A percentile compares a stretch with the other conserved stretches of the same genome.
These are phyloP conservation scores for Pulveroboletus sp. DNA, from an alignment of 1,284 basidiomycete genomes.

Conservation along the genomic window DNA sequence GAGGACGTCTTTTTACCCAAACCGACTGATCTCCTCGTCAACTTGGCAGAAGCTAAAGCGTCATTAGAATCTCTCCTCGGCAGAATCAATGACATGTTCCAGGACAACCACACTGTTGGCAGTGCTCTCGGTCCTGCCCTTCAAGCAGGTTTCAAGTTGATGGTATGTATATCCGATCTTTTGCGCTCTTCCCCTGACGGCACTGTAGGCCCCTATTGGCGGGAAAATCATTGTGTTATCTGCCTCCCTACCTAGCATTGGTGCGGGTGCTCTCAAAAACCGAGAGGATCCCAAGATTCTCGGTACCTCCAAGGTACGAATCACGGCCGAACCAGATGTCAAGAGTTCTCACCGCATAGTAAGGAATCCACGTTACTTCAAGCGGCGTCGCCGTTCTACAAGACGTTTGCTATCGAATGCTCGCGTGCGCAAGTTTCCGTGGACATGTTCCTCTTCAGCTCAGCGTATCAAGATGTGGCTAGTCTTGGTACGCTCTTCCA, in stretches of 20 bases:
- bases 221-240: conserved; percentile 95
- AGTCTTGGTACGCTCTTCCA: conserved; percentile 63
- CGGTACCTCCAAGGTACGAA: conserved; percentile 83
- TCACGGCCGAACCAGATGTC: not conserved
- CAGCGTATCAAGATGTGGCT: conserved; percentile 94
- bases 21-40: conserved; percentile 93
- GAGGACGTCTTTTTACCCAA: conserved; percentile 98
- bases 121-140: conserved; percentile 96
- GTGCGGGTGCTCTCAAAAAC: conserved; percentile 92
- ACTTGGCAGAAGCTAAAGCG: conserved; percentile 83
- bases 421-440: conserved; percentile 97
- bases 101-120: conserved; percentile 87
- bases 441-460: conserved; percentile 98
- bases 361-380: conserved; percentile 87
- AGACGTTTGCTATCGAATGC: conserved; percentile 98
- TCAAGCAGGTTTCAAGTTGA: conserved; percentile 95
- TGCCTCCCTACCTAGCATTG: conserved; percentile 84
- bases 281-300: conserved; percentile 96
- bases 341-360: conserved; percentile 8
- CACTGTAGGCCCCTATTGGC: conserved; percentile 77
- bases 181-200: not conserved
- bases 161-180: conserved; percentile 49
- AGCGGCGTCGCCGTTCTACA: conserved; percentile 93
- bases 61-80: conserved; percentile 84
- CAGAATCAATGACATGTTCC: conserved; percentile 94